Percentiles rank a stretch among this genome's conserved stretches.
Evolutionary conservation across 208 protist genomes (phyloP).

Genomic region (Trypanosoma caninum): DNA sequence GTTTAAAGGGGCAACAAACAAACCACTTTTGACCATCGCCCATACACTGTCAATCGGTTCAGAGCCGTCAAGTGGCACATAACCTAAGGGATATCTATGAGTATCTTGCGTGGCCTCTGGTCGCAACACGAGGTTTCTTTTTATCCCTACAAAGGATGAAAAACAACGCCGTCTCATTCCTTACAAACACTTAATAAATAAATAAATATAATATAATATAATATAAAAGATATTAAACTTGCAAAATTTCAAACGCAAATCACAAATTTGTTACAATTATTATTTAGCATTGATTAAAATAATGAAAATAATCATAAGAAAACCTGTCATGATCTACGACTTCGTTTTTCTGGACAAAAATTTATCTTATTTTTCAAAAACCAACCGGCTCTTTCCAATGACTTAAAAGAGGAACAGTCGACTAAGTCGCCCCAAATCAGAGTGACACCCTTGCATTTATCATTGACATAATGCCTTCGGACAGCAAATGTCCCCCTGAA

Average conservation of each 20-base stretch:
- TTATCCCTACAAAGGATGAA: not conserved
- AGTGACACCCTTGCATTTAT: conserved; percentile 25
- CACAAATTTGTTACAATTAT: no score
- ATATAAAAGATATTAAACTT: not conserved
- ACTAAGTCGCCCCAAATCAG: conserved; percentile 20
- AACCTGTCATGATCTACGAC: conserved; percentile 1
- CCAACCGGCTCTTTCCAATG: conserved; percentile 5
- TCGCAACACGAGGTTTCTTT: conserved; percentile 23
- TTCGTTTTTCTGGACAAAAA: conserved; percentile 8
- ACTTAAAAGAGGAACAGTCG: conserved; percentile 5
- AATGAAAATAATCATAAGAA: not conserved
- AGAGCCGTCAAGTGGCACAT: conserved; percentile 71
- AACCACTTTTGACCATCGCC: conserved; percentile 60
- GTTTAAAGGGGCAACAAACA: conserved; percentile 73
- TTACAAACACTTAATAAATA: not conserved
- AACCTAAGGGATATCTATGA: conserved; percentile 64
- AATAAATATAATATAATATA: not conserved
- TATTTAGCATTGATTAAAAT: no score
- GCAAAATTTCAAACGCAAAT: no score
- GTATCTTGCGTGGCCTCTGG: conserved; percentile 26
- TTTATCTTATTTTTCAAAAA: conserved; percentile 16
- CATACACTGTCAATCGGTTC: conserved; percentile 80
- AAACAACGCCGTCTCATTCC: conserved; percentile 8
- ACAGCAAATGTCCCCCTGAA: conserved; percentile 23
- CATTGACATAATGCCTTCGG: conserved; percentile 25